Evolutionary conservation across 805 yeast genomes (phyloP), one percentile per base, ranked within the genome.

Genomic region (Starmerella geochares): DNA sequence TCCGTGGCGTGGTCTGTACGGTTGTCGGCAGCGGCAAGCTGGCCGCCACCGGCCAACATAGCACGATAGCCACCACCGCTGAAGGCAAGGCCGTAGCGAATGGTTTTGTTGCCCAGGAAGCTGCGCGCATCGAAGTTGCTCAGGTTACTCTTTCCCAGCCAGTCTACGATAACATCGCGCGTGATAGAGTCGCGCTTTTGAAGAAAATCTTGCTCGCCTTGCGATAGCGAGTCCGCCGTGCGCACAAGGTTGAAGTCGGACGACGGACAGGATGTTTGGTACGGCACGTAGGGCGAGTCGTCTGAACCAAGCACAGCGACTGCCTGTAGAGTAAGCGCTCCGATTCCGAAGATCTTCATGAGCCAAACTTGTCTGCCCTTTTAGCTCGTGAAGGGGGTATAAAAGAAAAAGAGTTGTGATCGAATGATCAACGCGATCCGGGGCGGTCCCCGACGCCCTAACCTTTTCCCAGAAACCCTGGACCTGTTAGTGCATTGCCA

Each of bases 1-100:
- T 55, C 46, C 4, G 62, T 56, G 2, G 71, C 38, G 6, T 64
- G 61, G 0, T 68, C 61, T 3, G 75, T 71, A 47, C 81, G 61
- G 11, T 48, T 51, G 56, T 79, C 84, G 43, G 72, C 64, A 0
- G 81, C 81, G 4, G 71, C 63, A 4, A 79, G 50, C 2, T 71
- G 69, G 0, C 85, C 85, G 0, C 78, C 81, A 0, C 77, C 79
- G 16, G 70, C 67, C 17, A 79, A 58, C 80, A 79, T 77, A 7
- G 84, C 74, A 47, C 84, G 65, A 60, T 76, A 87, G 4, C 96
- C 96, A 58, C 96, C 96, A 40, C 96, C 96, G 16, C 86, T 78
- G 57, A 80, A 78, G 6, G 86, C 80, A 14, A 68, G 52, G 7
- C 71, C 73, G 21, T 56, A 46, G 3, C 57, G 52, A 21, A 58